Base-by-base conservation (phyloP, 257 asterid genomes). In the Thymus quinquecostatus region DNA sequence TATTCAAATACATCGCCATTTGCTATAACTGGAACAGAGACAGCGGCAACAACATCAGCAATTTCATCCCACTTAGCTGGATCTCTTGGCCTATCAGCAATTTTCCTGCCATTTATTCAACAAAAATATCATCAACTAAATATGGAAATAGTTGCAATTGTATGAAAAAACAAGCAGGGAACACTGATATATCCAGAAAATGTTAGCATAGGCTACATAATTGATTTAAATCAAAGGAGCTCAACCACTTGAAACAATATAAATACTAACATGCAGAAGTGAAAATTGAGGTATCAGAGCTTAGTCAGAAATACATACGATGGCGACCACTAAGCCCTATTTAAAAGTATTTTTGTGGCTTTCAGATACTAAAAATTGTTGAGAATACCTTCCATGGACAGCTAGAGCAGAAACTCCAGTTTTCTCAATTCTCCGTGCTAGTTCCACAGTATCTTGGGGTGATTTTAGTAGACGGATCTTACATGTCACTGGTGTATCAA, bases 21-120 rank as follows among this genome's bases (percentile, higher is more conserved):
- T 64, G 97, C 97, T 64, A 91, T 93, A 71, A 93, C 98, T 5
- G 98, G 97, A 61, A 93, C 86, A 57, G 96, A 86, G 69, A 93
- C 84, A 66, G 97, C 91, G 58, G 94, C 84, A 28, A 87, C 97
- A 60, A 93, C 96, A 68, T 91, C 95, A 49, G 96, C 96, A 72
- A 93, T 91, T 74, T 89, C 97, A 79, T 70, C 60, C 98, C 97
- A 93, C 81, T 91, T 88, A 30, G 98, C 97, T 49, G 96, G 97
- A 84, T 93, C 98, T 82, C 96, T 89, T 66, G 98, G 98, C 83
- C 98, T 91, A 68, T 93, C 98, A 29, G 92, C 87, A 48, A 93
- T 96, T 84, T 81, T 86, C 88, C 98, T 93, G 43, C 8, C 58
- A 64, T 77, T 76, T 71, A 62, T 44, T 78, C 9, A 36, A 10